Evolutionary conservation across 106 monocot species (phyloP).

Genomic region (Apostasia ramifera): DNA sequence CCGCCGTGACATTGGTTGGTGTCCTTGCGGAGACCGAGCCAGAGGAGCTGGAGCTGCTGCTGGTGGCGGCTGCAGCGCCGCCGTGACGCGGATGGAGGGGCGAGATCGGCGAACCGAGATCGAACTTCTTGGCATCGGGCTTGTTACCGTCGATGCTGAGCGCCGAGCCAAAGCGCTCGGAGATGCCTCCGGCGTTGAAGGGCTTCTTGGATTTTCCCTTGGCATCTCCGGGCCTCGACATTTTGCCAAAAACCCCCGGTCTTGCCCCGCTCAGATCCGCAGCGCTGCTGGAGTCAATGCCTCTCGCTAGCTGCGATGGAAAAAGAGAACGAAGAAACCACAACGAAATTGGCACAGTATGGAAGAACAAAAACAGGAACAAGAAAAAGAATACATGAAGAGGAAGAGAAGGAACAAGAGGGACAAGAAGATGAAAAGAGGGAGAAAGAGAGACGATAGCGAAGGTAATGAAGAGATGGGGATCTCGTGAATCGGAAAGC

Average conservation of each 20-base stretch:
- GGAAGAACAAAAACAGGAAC: background rate
- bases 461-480: constrained; percentile 16
- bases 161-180: constrained; percentile 24
- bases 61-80: constrained; percentile 9
- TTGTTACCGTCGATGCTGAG: constrained; percentile 41
- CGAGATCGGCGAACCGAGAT: constrained; percentile 52
- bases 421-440: background rate
- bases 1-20: background rate
- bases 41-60: constrained; percentile 42
- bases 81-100: constrained; percentile 23
- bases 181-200: constrained; percentile 8
- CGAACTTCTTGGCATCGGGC: constrained; percentile 49
- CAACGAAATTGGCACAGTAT: background rate
- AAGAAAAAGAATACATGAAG: background rate
- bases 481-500: constrained; percentile 48
- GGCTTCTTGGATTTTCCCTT: constrained; percentile 2
- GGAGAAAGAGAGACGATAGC: constrained; percentile 5
- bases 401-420: background rate
- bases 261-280: background rate
- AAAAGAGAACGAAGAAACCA: background rate
- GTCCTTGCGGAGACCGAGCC: constrained; percentile 34
- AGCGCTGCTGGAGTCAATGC: constrained; percentile 6
- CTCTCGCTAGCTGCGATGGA: constrained; percentile 9
- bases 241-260: constrained; percentile 1
- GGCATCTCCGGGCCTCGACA: constrained; percentile 16